Evolutionary conservation across 202 grass and related monocot species (phyloP).

Genomic region (Zoysia matrella): DNA sequence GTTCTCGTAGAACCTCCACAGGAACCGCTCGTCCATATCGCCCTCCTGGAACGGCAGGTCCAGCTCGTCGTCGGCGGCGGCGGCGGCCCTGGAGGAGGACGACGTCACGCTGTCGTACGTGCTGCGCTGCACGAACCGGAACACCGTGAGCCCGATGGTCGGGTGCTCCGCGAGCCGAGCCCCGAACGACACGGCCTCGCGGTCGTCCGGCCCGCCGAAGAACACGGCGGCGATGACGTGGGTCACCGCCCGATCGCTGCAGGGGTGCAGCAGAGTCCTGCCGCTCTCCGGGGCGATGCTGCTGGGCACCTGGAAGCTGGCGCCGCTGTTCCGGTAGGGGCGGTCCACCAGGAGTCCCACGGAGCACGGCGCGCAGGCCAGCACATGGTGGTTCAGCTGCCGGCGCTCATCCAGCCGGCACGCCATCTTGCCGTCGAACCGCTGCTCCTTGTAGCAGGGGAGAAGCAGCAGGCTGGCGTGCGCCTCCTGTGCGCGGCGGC

Average conservation of each 20-base stretch:
- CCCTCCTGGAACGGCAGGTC: not conserved
- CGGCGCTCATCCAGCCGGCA: too few relatives aligned
- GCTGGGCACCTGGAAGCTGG: constrained; percentile 36
- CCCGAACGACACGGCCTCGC: constrained; percentile 76
- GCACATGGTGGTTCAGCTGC: too few relatives aligned
- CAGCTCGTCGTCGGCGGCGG: not conserved
- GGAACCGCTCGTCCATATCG: constrained; percentile 52
- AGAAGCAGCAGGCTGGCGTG: not conserved
- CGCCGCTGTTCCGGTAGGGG: constrained; percentile 30
- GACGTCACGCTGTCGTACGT: constrained; percentile 52
- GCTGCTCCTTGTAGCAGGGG: too few relatives aligned
- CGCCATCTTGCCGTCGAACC: too few relatives aligned
- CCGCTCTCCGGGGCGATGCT: constrained; percentile 27
- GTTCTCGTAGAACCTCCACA: constrained; percentile 55
- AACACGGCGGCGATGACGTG: constrained; percentile 68
- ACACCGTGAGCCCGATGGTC: constrained; percentile 52
- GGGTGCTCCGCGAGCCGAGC: constrained; percentile 60
- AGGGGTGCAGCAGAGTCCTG: constrained; percentile 46
- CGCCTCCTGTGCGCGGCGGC: constrained; percentile 44
- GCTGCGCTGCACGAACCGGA: constrained; percentile 64
- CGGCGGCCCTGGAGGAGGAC: not conserved
- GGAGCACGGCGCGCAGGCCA: constrained; percentile 46
- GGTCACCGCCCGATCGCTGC: constrained; percentile 56
- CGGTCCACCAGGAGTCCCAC: constrained; percentile 78
- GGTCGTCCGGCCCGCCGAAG: constrained; percentile 82